Evolutionary conservation across 2,329 filamentous ascomycete species (phyloP).

Genomic region (Pyrenophora graminea): DNA sequence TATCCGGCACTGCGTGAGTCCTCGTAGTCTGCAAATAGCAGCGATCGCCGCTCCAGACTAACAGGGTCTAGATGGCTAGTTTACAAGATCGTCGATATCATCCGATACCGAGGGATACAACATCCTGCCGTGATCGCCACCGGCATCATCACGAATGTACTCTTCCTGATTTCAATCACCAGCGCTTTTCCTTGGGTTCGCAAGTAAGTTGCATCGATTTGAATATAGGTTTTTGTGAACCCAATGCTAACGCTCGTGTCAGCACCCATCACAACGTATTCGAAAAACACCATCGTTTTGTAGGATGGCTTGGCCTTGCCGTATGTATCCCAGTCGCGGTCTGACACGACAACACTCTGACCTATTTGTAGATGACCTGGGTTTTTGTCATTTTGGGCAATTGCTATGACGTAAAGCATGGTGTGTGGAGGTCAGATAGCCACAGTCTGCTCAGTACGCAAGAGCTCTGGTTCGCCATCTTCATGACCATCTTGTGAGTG

Average conservation of each 20-base stretch:
- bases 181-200: conserved; percentile 45
- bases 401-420: conserved; percentile 41
- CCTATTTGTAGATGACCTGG: conserved; percentile 37
- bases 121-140: conserved; percentile 38
- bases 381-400: conserved; percentile 43
- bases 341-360: conserved; percentile 1
- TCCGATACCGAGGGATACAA: conserved; percentile 39
- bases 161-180: conserved; percentile 43
- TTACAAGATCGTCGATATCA: conserved; percentile 43
- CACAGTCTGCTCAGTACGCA: conserved; percentile 38
- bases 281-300: conserved; percentile 43
- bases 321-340: conserved; percentile 19
- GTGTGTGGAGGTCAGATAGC: conserved; percentile 34
- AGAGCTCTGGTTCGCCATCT: conserved; percentile 44
- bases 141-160: conserved; percentile 40
- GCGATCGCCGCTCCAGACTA: too few relatives aligned
- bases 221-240: not conserved
- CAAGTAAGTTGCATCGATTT: conserved; percentile 32
- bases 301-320: conserved; percentile 44
- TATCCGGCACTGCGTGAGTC: conserved; percentile 41
- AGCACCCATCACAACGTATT: conserved; percentile 45
- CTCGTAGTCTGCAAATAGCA: too few relatives aligned
- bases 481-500: conserved; percentile 44
- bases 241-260: conserved; percentile 16
- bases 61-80: conserved; percentile 33